Evolutionary conservation across 2,329 filamentous ascomycete genomes (phyloP), one percentile per base, ranked within the genome.

Genomic region (Hymenoscyphus scutula): DNA sequence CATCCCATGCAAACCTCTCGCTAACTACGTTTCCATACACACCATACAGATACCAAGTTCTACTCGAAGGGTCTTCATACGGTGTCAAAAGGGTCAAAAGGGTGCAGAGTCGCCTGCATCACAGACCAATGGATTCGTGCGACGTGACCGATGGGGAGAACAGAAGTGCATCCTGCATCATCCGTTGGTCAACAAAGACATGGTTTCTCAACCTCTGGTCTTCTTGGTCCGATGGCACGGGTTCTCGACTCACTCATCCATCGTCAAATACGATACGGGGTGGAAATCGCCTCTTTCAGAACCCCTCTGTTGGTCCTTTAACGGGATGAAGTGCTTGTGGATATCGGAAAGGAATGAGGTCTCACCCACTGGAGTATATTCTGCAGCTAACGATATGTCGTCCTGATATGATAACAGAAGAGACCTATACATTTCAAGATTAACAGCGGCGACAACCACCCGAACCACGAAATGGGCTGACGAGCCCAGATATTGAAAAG

Each of bases 281-380:
- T 54, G 27, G 53, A 10, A 51, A 51, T 51, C 19, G 19, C 45
- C 19, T 51, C 45, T 51, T 25, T 25, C 11, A 23, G 11, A 23
- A 19, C 6, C 19, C 45, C 25, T 51, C n/a, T 17, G 13, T 15
- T 5, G 11, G 34, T 37, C 48, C 45, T 53, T 62, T 48, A 29
- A 51, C 45, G 54, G 48, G 54, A 30, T 23, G 56, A 87, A 86
- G 2, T 79, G 80, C 64, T 96, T 90, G 90, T 72, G 38, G 29
- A 34, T n/a, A 71, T 5, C 80, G 80, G 17, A 74, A 83, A 37
- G 76, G 78, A 64, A 76, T 81, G n/a, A 77, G 84, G 30, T 84
- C 84, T 32, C 53, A 38, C 23, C 15, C 53, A 51, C 41, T 38
- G 45, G 30, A 54, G 37, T 19, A 54, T 41, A 51, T 45, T 45